Base-by-base conservation (phyloP, 768 basidiomycete species). In the Panaeolus papilionaceus region DNA sequence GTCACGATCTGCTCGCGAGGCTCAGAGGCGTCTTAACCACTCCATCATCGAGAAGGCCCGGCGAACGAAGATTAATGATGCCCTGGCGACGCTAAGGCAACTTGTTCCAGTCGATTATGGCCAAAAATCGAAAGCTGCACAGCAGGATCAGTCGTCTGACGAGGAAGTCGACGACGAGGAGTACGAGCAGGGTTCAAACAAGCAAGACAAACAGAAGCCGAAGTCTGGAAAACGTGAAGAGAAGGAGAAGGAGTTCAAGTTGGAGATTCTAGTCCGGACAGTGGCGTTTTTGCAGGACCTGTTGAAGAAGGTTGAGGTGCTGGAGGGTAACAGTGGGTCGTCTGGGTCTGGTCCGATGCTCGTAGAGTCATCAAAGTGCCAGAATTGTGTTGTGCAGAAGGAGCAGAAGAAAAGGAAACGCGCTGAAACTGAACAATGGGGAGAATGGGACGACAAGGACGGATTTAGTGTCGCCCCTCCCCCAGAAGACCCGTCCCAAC, bases 61-160 rank as follows among this genome's bases (percentile, higher is more conserved):
- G 38, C 85, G 96, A 67, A 97, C 96, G 11, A 98, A 98, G 85
- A 98, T 99, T 70, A 99, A 99, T 75, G 91, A 94, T 63, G 94
- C 96, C 0, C 84, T 98, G 5, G 84, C 90, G 2, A 88, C 90
- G 2, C 79, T 98, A 54, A 88, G 90, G 69, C 83, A 84, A 70
- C 88, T 98, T 72, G 94, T 97, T 0, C 94, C 95, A 0, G 73
- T 81, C 8, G 84, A 86, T 64, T 85, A 85, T 70, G 83, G 81
- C 1, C 76, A 77, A 39, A 62, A 61, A 38, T 28, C 62, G 10
- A 39, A 69, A 51, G 38, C 65, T 7, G n/a, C n/a, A 9, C 38
- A 38, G 6, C 38, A 65, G 63, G 69, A 71, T 61, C 68, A 65
- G 14, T 38, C 66, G 64, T 51, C 67, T 33, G 70, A 68, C 16